These are phyloP conservation scores for Stereum hirsutum DNA, from an alignment of 1,284 basidiomycete species.

Conservation along the genomic window DNA sequence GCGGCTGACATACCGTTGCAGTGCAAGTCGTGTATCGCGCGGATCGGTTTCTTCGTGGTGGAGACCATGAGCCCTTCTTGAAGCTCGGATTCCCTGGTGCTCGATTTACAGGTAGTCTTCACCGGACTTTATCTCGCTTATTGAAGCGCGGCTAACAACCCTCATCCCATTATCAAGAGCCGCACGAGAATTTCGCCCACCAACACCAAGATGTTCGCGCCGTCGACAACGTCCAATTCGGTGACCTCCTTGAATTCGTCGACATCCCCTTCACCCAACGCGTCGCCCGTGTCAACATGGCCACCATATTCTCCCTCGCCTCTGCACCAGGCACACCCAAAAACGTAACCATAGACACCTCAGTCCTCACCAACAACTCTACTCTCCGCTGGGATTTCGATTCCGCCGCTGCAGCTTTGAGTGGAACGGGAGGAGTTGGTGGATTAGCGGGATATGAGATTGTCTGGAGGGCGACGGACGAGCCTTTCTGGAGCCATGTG, in stretches of 20 bases:
- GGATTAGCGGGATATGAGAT: slow-evolving; percentile 36
- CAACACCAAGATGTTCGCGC: slow-evolving; percentile 48
- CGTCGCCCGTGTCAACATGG: slow-evolving; percentile 42
- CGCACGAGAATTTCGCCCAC: slow-evolving; percentile 44
- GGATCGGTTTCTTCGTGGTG: slow-evolving; percentile 42
- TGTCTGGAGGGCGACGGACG: slow-evolving; percentile 39
- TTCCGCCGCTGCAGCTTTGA: too few relatives aligned
- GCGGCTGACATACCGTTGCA: slow-evolving; percentile 11
- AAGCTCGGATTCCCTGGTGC: slow-evolving; percentile 38
- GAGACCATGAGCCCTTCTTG: slow-evolving; percentile 45
- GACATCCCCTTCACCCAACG: slow-evolving; percentile 41
- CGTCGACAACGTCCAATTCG: slow-evolving; percentile 34
- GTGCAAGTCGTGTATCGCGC: slow-evolving; percentile 39
- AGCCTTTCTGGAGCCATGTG: slow-evolving; percentile 37
- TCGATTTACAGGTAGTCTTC: slow-evolving; percentile 31
- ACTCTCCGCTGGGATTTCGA: slow-evolving; percentile 35
- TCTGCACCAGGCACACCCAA: slow-evolving; percentile 42
- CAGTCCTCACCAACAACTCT: slow-evolving; percentile 41
- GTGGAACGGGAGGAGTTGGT: slow-evolving; percentile 28
- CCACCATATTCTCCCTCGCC: slow-evolving; percentile 42
- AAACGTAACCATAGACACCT: slow-evolving; percentile 34
- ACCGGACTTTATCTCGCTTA: too few relatives aligned
- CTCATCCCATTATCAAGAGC: slow-evolving; percentile 16
- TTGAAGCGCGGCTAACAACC: too few relatives aligned
- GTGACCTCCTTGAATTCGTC: slow-evolving; percentile 41